These are phyloP conservation scores for Pneumocystis carinii DNA, from an alignment of 1,139 yeast species.

Conservation along the genomic window DNA sequence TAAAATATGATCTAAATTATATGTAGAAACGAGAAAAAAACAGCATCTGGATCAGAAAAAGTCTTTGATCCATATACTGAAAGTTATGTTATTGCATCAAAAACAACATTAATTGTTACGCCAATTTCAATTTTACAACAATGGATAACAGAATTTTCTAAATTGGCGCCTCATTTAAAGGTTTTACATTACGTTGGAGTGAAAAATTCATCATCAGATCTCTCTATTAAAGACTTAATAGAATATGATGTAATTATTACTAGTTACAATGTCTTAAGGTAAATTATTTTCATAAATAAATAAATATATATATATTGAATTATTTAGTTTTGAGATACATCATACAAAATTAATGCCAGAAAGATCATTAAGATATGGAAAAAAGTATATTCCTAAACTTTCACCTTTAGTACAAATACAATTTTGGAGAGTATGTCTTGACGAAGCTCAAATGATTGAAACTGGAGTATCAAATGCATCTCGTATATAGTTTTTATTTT, in stretches of 20 bases:
- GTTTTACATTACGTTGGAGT: constrained; percentile 37
- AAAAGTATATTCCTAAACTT: constrained; percentile 29
- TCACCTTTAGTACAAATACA: constrained; percentile 75
- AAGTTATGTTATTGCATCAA: constrained; percentile 38
- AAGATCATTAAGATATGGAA: constrained; percentile 30
- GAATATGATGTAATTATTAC: constrained; percentile 69
- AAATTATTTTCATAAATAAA: constrained; percentile 35
- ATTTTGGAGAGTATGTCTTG: constrained; percentile 78
- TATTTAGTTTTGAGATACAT: constrained; percentile 25
- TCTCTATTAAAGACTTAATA: constrained; percentile 33
- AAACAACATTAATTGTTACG: constrained; percentile 67
- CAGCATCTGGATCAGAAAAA: constrained; percentile 1
- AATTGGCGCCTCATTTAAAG: constrained; percentile 42
- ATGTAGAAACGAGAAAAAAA: background rate
- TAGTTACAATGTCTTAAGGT: constrained; percentile 53
- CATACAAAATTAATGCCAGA: constrained; percentile 54
- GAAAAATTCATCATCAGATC: constrained; percentile 19
- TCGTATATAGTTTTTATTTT: constrained; percentile 19
- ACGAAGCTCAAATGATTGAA: constrained; percentile 89
- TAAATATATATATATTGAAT: constrained; percentile 13
- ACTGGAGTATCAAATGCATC: constrained; percentile 62
- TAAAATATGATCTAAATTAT: constrained; percentile 14
- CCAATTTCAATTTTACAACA: constrained; percentile 72
- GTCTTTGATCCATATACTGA: constrained; percentile 32
- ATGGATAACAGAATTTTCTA: constrained; percentile 62